Conservation (phyloP, 257 asterid species). For the Lantana camara region DNA sequence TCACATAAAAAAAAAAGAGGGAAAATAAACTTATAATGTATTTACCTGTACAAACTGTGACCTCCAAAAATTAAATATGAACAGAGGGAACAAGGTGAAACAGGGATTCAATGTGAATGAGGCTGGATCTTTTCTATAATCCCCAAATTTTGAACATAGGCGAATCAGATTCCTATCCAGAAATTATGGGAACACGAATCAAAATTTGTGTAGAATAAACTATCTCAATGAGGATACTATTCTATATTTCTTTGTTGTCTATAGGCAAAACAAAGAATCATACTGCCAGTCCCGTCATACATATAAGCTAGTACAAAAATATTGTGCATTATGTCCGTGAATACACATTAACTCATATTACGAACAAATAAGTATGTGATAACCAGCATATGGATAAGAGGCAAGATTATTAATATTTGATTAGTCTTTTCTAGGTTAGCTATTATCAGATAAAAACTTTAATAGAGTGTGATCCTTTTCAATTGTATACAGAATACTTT, state of each 20-base stretch:
- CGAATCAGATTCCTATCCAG: slow-evolving; percentile 98
- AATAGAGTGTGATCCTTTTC: not conserved
- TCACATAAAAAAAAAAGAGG: slow-evolving; percentile 8
- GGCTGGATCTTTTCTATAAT: slow-evolving; percentile 89
- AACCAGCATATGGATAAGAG: not conserved
- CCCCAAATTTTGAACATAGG: slow-evolving; percentile 94
- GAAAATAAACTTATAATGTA: slow-evolving; percentile 9
- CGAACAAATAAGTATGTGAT: not conserved
- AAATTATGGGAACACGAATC: slow-evolving; percentile 22
- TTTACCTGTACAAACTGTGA: slow-evolving; percentile 95
- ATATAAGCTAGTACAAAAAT: too few species aligned
- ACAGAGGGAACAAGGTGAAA: slow-evolving; percentile 92
- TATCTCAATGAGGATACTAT: not conserved
- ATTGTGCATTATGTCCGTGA: not conserved
- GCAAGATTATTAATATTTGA: too few species aligned
- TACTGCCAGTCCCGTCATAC: too few species aligned
- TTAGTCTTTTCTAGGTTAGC: not conserved
- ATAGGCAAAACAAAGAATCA: not conserved
- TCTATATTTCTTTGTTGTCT: not conserved
- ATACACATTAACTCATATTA: not conserved
- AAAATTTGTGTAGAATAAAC: slow-evolving; percentile 3
- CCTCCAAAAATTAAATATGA: slow-evolving; percentile 93
- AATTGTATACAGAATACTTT: not conserved
- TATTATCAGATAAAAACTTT: not conserved
- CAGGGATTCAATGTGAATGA: slow-evolving; percentile 82